Percentiles rank a stretch among this genome's conserved stretches.
Evolutionary conservation across 208 protist species (phyloP).

Genomic region (Novymonas esmeraldas): DNA sequence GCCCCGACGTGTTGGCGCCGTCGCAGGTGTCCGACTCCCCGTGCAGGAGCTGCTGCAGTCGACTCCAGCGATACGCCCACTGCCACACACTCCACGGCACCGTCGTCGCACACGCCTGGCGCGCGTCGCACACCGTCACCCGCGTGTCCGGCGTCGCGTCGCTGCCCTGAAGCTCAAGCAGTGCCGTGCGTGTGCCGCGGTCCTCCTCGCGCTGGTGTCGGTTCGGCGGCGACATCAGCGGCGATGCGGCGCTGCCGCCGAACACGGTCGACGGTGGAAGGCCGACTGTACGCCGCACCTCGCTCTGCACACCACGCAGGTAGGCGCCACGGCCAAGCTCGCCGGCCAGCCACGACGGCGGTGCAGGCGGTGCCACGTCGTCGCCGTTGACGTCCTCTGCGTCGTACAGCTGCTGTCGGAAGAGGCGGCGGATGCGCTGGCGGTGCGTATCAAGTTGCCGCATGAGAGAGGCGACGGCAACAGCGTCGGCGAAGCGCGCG

Average conservation of each 20-base stretch:
- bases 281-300: slow-evolving; percentile 55
- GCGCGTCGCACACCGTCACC: slow-evolving; percentile 44
- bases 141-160: slow-evolving; percentile 30
- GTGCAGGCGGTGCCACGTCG: slow-evolving; percentile 15
- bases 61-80: slow-evolving; percentile 79
- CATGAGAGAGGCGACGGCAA: slow-evolving; percentile 43
- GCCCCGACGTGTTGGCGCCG: neutral
- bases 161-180: slow-evolving; percentile 14
- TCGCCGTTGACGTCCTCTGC: slow-evolving; percentile 83
- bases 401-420: slow-evolving; percentile 88
- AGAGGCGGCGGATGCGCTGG: slow-evolving; percentile 47
- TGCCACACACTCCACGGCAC: slow-evolving; percentile 90
- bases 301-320: slow-evolving; percentile 49
- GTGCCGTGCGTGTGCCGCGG: neutral
- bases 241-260: slow-evolving; percentile 6
- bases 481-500: slow-evolving; percentile 12
- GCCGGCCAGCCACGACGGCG: slow-evolving; percentile 18
- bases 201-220: neutral
- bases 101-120: slow-evolving; percentile 47
- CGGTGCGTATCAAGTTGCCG: slow-evolving; percentile 70
- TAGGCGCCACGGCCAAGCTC: slow-evolving; percentile 32
- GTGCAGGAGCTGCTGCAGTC: slow-evolving; percentile 25
- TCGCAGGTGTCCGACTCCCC: neutral
- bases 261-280: slow-evolving; percentile 32
- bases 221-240: slow-evolving; percentile 1